Base-by-base conservation (phyloP, 225 moss, liverwort and hornwort genomes). In the Climacium dendroides region DNA sequence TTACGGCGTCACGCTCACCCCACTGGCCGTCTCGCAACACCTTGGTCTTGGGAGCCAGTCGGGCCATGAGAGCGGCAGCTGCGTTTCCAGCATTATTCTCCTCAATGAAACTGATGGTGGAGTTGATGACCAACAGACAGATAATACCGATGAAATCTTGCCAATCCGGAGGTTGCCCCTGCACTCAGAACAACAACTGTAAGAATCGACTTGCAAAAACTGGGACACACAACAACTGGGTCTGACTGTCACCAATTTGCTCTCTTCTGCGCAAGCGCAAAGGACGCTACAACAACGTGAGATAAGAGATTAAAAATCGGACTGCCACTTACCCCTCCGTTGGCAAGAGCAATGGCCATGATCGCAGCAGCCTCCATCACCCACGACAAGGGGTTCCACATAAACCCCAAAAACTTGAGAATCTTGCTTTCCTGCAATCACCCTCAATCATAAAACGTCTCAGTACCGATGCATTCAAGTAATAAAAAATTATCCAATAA, bases 331-430 rank as follows among this genome's bases (percentile, higher is more conserved):
- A 93, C 91, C 74, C 72, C 80, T 88, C 93, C 91, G 58, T 91
- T 92, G 11, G 93, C 89, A 64, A 91, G 87, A 11, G 86, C 89
- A 29, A 93, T 92, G 65, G 92, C 92, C 93, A 93, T 92, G 80
- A 93, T 80, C 47, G 93, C 93, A 34, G 93, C 93, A 58, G 89
- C 89, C 62, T 93, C 93, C 93, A 93, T 93, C 35, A 93, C 93
- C 93, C 93, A 93, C n/a, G 92, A 93, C 80, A 93, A 64, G 35
- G 93, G 93, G 57, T 93, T 93, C 93, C 93, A 93, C 93, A 92
- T 92, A 55, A 93, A 93, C 63, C 93, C 92, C 87, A 93, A 61
- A 32, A 93, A 93, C 74, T 93, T 93, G 64, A 93, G 87, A 78
- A 93, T 5, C 81, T 93, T 93, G 86, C 89, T 90, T 70, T 93